Evolutionary conservation across 495 filamentous ascomycete genomes (phyloP).

Genomic region (Neurospora sp.): DNA sequence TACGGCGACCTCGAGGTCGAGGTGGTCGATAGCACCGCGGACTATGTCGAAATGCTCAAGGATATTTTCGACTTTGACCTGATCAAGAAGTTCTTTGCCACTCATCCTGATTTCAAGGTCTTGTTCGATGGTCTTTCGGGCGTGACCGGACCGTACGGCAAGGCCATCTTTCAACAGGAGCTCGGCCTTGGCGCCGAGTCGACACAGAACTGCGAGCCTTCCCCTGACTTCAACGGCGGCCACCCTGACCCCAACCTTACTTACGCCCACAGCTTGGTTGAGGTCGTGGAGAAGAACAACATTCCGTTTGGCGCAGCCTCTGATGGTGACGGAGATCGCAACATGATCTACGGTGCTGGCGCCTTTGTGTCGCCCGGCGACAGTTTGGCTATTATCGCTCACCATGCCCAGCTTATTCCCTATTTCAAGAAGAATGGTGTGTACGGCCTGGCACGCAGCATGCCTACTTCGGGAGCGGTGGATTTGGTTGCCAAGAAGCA

Average conservation of each 20-base stretch:
- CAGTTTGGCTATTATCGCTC: conserved; percentile 93
- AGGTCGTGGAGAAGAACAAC: conserved; percentile 78
- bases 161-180: conserved; percentile 89
- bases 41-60: conserved; percentile 93
- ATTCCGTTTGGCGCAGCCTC: conserved; percentile 95
- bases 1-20: conserved; percentile 87
- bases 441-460: conserved; percentile 86
- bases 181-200: conserved; percentile 65
- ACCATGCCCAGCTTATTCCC: conserved; percentile 88
- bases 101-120: conserved; percentile 87
- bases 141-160: conserved; percentile 90
- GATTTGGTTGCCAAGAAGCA: conserved; percentile 92
- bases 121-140: conserved; percentile 91
- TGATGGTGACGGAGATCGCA: conserved; percentile 95
- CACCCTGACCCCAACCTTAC: conserved; percentile 97
- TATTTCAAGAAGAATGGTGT: conserved; percentile 97
- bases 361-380: conserved; percentile 95
- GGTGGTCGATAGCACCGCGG: conserved; percentile 80
- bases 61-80: conserved; percentile 95
- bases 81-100: conserved; percentile 82
- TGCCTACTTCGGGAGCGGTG: conserved; percentile 93
- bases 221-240: conserved; percentile 89
- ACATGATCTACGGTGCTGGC: conserved; percentile 99
- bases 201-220: conserved; percentile 88
- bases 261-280: conserved; percentile 93